These are phyloP conservation scores for Lichtheimia ramosa DNA, from an alignment of 371 early-diverging fungal genomes.

Conservation along the genomic window DNA sequence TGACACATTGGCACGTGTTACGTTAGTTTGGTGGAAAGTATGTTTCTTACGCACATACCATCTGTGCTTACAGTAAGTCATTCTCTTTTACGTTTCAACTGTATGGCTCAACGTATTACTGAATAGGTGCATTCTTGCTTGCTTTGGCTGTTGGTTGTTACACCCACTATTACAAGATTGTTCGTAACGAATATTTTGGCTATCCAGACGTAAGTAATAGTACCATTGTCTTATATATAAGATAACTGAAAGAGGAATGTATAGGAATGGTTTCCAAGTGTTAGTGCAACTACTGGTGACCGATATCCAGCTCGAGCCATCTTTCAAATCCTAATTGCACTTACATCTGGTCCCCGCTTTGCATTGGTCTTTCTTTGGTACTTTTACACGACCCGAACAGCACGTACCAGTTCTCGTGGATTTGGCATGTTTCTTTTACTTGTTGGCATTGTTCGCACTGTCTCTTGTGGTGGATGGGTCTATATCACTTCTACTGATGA, in stretches of 20 bases:
- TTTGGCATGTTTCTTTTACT: conserved; percentile 61
- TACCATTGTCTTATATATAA: neutral
- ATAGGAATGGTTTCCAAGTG: conserved; percentile 88
- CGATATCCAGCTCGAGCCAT: conserved; percentile 77
- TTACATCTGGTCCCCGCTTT: conserved; percentile 72
- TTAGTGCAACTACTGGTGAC: conserved; percentile 82
- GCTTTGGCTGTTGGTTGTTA: conserved; percentile 70
- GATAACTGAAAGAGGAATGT: neutral
- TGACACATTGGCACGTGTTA: neutral
- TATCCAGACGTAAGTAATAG: conserved; percentile 64
- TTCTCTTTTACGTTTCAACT: neutral
- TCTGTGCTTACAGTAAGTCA: conserved; percentile 62
- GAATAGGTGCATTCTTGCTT: conserved; percentile 68
- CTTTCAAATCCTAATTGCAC: conserved; percentile 79
- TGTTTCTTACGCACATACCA: conserved; percentile 65
- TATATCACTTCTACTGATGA: conserved; percentile 82
- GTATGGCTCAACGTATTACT: neutral
- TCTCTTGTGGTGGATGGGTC: conserved; percentile 80
- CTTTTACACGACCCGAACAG: conserved; percentile 46
- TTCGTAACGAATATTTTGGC: conserved; percentile 75
- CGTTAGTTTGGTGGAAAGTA: conserved; percentile 61
- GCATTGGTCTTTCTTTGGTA: conserved; percentile 70
- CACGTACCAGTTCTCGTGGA: conserved; percentile 43
- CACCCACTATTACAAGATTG: conserved; percentile 78
- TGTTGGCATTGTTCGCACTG: conserved; percentile 70